These are phyloP conservation scores for Colletotrichum sp. DNA, from an alignment of 2,329 filamentous ascomycete genomes.

Conservation along the genomic window DNA sequence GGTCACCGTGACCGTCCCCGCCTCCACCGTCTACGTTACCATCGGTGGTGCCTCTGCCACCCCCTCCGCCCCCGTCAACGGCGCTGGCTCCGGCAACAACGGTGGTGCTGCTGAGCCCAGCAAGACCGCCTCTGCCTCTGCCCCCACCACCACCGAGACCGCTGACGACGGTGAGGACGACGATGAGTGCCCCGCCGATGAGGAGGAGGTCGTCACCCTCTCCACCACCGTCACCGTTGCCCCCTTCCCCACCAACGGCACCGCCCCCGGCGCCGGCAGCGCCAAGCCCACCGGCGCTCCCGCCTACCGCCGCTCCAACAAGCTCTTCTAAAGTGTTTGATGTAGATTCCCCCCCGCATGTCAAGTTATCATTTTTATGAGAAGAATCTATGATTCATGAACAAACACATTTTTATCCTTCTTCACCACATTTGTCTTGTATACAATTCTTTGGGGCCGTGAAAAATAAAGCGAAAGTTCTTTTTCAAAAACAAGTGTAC, in stretches of 20 bases:
- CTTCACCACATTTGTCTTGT: not conserved
- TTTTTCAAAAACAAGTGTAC: not conserved
- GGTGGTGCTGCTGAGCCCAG: slow-evolving; percentile 5
- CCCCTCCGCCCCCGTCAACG: slow-evolving; percentile 13
- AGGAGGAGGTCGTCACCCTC: slow-evolving; percentile 33
- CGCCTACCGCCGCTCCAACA: slow-evolving; percentile 30
- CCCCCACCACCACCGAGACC: slow-evolving; percentile 27
- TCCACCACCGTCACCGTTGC: slow-evolving; percentile 32
- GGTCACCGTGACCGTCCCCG: slow-evolving; percentile 27
- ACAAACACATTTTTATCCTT: slow-evolving; percentile 13
- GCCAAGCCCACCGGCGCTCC: slow-evolving; percentile 36
- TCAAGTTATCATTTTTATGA: slow-evolving; percentile 20
- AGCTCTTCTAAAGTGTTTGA: slow-evolving; percentile 20
- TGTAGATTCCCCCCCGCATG: slow-evolving; percentile 18
- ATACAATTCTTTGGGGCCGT: slow-evolving; percentile 3
- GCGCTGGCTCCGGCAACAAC: slow-evolving; percentile 1
- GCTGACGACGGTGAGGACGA: slow-evolving; percentile 21
- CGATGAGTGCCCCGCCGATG: slow-evolving; percentile 18
- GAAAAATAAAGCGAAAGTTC: slow-evolving; percentile 8
- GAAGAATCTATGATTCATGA: slow-evolving; percentile 23
- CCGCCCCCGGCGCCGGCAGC: slow-evolving; percentile 32
- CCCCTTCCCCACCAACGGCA: slow-evolving; percentile 47
- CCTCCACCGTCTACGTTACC: slow-evolving; percentile 32
- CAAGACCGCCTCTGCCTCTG: slow-evolving; percentile 24
- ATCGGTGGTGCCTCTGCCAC: slow-evolving; percentile 17